Percentiles rank a stretch among this genome's conserved stretches.
Evolutionary conservation across 257 asterid species (phyloP).

Genomic region (Ballota nigra): DNA sequence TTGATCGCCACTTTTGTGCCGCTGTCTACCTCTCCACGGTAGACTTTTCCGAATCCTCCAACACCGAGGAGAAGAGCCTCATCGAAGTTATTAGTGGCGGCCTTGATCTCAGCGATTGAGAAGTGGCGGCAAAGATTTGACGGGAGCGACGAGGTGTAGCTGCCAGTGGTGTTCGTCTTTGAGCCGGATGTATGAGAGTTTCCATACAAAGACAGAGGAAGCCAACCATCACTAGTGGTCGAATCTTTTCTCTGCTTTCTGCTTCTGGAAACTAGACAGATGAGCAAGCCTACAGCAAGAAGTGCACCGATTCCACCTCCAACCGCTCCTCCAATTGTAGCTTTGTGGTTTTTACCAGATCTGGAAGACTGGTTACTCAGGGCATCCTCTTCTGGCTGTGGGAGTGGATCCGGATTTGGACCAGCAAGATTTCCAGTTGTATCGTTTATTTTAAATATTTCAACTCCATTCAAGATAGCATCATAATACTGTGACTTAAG

Average conservation of each 20-base stretch:
- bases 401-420: conserved; percentile 68
- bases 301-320: conserved; percentile 76
- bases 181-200: conserved; percentile 76
- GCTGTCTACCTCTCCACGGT: conserved; percentile 79
- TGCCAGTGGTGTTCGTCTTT: conserved; percentile 79
- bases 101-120: conserved; percentile 77
- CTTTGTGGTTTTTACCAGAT: conserved; percentile 38
- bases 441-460: conserved; percentile 67
- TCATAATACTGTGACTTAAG: conserved; percentile 43
- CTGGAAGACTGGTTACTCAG: conserved; percentile 19
- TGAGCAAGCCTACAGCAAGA: conserved; percentile 52
- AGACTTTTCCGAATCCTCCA: conserved; percentile 89
- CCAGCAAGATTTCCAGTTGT: conserved; percentile 73
- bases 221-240: conserved; percentile 80
- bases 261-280: conserved; percentile 40
- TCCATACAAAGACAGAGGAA: conserved; percentile 80
- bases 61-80: conserved; percentile 82
- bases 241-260: conserved; percentile 52
- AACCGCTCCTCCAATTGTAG: conserved; percentile 69
- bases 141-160: conserved; percentile 83
- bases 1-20: conserved; percentile 87
- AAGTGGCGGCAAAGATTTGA: conserved; percentile 87
- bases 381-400: conserved; percentile 31
- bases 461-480: conserved; percentile 84
- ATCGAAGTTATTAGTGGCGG: conserved; percentile 79